Conservation (phyloP, 495 filamentous ascomycete genomes). For the Penicillium crystallinum region DNA sequence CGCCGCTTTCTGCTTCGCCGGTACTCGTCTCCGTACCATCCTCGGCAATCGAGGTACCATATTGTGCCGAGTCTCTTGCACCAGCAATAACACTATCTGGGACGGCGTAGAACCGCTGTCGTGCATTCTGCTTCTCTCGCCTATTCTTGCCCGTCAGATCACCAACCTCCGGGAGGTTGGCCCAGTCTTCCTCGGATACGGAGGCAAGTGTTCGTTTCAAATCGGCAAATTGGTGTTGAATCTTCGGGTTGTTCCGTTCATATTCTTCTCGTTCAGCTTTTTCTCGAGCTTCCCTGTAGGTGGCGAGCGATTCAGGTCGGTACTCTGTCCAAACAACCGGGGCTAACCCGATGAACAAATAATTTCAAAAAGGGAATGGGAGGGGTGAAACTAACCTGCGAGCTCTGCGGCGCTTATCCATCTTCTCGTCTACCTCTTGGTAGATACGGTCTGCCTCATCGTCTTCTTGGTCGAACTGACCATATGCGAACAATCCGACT, state of each 20-base stretch:
- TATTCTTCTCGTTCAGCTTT: slow-evolving; percentile 86
- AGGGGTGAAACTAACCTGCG: slow-evolving; percentile 72
- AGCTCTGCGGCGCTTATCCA: slow-evolving; percentile 78
- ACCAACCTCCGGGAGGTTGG: slow-evolving; percentile 88
- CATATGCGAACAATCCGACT: slow-evolving; percentile 88
- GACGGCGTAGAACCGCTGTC: slow-evolving; percentile 90
- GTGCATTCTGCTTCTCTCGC: slow-evolving; percentile 71
- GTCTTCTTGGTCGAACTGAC: slow-evolving; percentile 91
- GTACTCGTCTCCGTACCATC: slow-evolving; percentile 55
- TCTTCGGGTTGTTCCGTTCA: slow-evolving; percentile 95
- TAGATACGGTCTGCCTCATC: slow-evolving; percentile 97
- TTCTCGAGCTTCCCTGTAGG: slow-evolving; percentile 91
- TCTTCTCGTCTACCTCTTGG: slow-evolving; percentile 90
- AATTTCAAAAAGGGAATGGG: slow-evolving; percentile 32
- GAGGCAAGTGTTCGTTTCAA: slow-evolving; percentile 83
- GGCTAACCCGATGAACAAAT: slow-evolving; percentile 64
- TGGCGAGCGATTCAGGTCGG: slow-evolving; percentile 66
- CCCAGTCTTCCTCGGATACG: slow-evolving; percentile 95
- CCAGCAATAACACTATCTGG: slow-evolving; percentile 93
- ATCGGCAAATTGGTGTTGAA: slow-evolving; percentile 97
- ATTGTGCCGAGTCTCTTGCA: slow-evolving; percentile 70
- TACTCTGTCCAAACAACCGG: slow-evolving; percentile 71
- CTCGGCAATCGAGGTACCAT: slow-evolving; percentile 78
- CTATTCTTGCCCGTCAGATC: slow-evolving; percentile 93
- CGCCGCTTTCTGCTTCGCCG: slow-evolving; percentile 46